Evolutionary conservation across 202 grass and related monocot species (phyloP).

Genomic region (Setaria italica): DNA sequence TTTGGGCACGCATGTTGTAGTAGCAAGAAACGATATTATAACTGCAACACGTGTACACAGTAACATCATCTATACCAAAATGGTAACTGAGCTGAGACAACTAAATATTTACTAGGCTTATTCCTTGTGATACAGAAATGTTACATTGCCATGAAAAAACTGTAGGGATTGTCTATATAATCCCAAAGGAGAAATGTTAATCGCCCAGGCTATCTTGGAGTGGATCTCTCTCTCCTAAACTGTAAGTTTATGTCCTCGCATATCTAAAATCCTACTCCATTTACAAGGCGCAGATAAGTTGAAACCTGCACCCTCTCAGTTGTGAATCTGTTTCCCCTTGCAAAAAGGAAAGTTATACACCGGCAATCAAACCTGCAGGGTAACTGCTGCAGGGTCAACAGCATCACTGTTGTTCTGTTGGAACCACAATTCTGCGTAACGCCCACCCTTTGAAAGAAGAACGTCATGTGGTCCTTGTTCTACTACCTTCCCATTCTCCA

Average conservation of each 20-base stretch:
- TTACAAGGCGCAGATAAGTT: conserved; percentile 46
- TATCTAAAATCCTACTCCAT: conserved; percentile 40
- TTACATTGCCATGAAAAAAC: conserved; percentile 39
- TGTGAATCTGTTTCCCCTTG: conserved; percentile 29
- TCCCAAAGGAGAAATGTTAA: conserved; percentile 9
- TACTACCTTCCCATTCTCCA: conserved; percentile 88
- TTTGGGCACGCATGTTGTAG: not conserved
- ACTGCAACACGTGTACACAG: not conserved
- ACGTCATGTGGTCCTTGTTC: conserved; percentile 90
- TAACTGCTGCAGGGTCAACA: conserved; percentile 62
- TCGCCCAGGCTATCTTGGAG: not conserved
- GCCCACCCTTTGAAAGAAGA: conserved; percentile 70
- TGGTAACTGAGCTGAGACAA: not conserved
- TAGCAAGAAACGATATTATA: not conserved
- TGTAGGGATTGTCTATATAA: not conserved
- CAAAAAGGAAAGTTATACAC: conserved; percentile 6
- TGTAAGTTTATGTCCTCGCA: conserved; percentile 15
- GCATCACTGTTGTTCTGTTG: conserved; percentile 86
- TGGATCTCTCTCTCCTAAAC: conserved; percentile 24
- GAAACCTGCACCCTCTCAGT: conserved; percentile 32
- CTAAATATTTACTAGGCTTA: conserved; percentile 44
- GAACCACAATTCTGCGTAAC: conserved; percentile 88
- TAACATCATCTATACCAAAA: not conserved
- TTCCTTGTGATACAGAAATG: conserved; percentile 26
- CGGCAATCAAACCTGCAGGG: conserved; percentile 68